These are phyloP conservation scores for Poteriospumella lacustris DNA, from an alignment of 108 stramenopile genomes.

Conservation along the genomic window DNA sequence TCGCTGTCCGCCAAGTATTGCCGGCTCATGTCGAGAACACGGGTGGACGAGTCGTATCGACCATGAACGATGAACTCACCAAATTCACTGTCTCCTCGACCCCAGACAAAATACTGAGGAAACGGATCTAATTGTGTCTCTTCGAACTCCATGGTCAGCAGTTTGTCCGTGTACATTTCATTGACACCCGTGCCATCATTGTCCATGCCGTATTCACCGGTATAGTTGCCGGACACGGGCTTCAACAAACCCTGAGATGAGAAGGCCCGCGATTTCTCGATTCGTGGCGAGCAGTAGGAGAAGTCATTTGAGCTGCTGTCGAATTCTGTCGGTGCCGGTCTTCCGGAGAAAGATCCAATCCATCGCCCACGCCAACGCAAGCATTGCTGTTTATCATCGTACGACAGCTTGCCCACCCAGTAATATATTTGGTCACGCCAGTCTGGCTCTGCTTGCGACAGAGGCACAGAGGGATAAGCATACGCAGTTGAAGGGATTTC, in stretches of 20 bases:
- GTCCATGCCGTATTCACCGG: not conserved
- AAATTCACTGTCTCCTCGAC: slow-evolving; percentile 12
- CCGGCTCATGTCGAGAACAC: not conserved
- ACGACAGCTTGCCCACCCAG: not conserved
- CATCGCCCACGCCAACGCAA: not conserved
- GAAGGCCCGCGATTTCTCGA: no score
- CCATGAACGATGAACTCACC: slow-evolving; percentile 5
- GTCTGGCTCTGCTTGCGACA: not conserved
- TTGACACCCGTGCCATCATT: not conserved
- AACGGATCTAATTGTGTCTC: not conserved
- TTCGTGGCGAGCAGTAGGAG: not conserved
- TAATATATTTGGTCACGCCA: slow-evolving; percentile 21
- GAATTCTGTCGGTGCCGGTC: not conserved
- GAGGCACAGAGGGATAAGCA: no score
- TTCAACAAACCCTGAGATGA: not conserved
- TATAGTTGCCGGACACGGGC: not conserved
- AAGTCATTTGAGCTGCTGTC: not conserved
- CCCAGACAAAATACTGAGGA: not conserved
- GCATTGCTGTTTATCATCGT: not conserved
- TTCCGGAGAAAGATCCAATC: not conserved
- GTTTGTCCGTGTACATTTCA: not conserved
- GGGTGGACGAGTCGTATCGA: not conserved
- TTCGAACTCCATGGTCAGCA: not conserved
- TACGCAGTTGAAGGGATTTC: no score
- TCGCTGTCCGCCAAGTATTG: not conserved